Base-by-base conservation (phyloP, 2,329 filamentous ascomycete species). In the Botrytis deweyae region DNA sequence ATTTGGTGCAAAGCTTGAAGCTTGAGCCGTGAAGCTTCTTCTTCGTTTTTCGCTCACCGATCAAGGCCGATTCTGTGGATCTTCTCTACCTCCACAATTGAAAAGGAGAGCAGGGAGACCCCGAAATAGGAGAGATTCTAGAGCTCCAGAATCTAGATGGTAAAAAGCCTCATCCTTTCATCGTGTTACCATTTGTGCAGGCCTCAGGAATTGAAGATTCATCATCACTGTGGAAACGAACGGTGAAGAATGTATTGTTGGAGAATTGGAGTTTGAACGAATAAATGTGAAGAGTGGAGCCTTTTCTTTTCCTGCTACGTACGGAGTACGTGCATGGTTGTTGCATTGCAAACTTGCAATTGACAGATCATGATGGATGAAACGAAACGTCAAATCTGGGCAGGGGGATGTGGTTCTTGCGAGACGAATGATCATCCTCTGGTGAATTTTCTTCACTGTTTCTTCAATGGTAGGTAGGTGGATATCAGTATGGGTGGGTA, bases 321-420 rank as follows among this genome's bases (percentile, higher is more conserved):
- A 52, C 25, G 22, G 25, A 3, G 52, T 55, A 55, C 25, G 52
- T 40, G 36, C 38, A 44, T 40, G 38, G n/a, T 66, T 66, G n/a
- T 66, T 66, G 64, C 29, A 38, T 66, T 66, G 44, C 29, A 49
- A 18, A 52, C n/a, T n/a, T 55, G 64, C 29, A 49, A 36, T 66
- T 66, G 64, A 66, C 64, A 66, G 64, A 66, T 66, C 64, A 52
- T 52, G 44, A 49, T 66, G 64, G 44, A 49, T 66, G 64, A 52
- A 66, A 66, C 64, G n/a, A 38, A 38, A 49, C 16, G 22, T 52
- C 44, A 38, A 36, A 16, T 52, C 44, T 52, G 33, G 22, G 14
- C 46, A 20, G 33, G 44, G 29, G 14, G 36, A 38, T 49, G 64
- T 52, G 44, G 33, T 67, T n/a, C 64, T 67, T 67, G 25, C 20